Percentiles rank a stretch among this genome's conserved stretches.
Conservation (phyloP, 2,329 filamentous ascomycete genomes). For the Colletotrichum scovillei region DNA sequence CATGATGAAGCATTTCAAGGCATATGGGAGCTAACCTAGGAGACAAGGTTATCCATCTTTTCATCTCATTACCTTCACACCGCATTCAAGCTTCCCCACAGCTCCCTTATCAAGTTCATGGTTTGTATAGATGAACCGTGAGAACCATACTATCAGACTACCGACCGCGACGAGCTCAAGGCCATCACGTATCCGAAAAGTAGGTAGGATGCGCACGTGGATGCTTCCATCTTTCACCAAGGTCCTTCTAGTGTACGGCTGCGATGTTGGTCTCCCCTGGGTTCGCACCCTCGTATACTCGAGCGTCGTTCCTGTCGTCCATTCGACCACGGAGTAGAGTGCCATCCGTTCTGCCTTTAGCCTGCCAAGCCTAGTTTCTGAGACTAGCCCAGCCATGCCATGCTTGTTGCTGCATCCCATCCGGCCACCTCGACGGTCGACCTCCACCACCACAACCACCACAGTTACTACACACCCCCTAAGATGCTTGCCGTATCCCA, state of each 20-base stretch:
- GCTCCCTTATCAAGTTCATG: not conserved
- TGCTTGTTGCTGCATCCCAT: constrained; percentile 21
- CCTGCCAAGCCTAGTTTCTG: constrained; percentile 8
- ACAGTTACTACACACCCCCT: not conserved
- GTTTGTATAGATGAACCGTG: not conserved
- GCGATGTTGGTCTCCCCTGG: not conserved
- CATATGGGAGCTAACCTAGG: not conserved
- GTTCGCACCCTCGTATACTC: not conserved
- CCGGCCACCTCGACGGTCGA: constrained; percentile 9
- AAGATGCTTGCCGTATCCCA: constrained; percentile 22
- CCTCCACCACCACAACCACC: not conserved
- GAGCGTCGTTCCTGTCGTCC: not conserved
- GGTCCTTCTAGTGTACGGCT: not conserved
- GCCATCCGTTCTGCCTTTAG: not conserved
- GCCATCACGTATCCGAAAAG: not conserved
- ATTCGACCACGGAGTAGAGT: not conserved
- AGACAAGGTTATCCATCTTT: not conserved
- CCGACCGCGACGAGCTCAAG: not conserved
- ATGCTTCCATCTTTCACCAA: not conserved
- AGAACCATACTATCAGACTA: not conserved
- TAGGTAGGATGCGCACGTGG: not conserved
- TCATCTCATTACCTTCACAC: not conserved
- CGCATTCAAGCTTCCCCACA: too few relatives aligned
- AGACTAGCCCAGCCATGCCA: constrained; percentile 14
- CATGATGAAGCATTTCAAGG: not conserved